Conservation (phyloP, 1,284 basidiomycete genomes). For the Serendipita sp. region DNA sequence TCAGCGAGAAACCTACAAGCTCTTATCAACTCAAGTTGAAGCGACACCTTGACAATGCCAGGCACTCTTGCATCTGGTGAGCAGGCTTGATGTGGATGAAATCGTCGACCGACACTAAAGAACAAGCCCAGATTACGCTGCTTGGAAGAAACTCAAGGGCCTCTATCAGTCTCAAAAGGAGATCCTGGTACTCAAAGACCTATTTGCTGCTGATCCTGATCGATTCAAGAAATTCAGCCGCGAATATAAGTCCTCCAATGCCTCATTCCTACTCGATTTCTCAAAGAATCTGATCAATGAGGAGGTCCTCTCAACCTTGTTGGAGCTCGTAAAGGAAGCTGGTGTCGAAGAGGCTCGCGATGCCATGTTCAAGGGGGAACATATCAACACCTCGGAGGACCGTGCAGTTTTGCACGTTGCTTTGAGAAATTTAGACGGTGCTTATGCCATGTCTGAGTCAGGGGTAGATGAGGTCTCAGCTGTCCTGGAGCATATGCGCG, state of each 20-base stretch:
- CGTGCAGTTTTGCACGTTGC: slow-evolving; percentile 93
- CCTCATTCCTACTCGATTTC: slow-evolving; percentile 85
- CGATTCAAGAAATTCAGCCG: slow-evolving; percentile 81
- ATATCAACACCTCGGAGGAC: slow-evolving; percentile 97
- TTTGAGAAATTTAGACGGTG: slow-evolving; percentile 65
- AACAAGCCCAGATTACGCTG: slow-evolving; percentile 51
- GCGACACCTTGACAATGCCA: slow-evolving; percentile 12
- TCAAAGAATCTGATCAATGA: slow-evolving; percentile 94
- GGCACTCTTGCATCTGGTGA: slow-evolving; percentile 15
- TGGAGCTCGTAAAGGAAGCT: slow-evolving; percentile 76
- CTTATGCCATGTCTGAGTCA: slow-evolving; percentile 55
- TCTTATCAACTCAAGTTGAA: not conserved
- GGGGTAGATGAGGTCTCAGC: slow-evolving; percentile 73
- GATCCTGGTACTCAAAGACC: slow-evolving; percentile 74
- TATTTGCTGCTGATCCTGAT: slow-evolving; percentile 76
- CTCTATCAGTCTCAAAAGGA: slow-evolving; percentile 66
- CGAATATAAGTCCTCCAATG: slow-evolving; percentile 55
- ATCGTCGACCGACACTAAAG: not conserved
- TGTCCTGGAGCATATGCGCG: slow-evolving; percentile 84
- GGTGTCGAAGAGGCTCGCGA: slow-evolving; percentile 75
- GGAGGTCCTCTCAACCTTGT: slow-evolving; percentile 56
- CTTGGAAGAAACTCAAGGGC: slow-evolving; percentile 85
- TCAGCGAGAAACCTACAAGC: not conserved
- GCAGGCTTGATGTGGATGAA: slow-evolving; percentile 2
- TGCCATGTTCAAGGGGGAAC: slow-evolving; percentile 88